Conservation (phyloP, 495 filamentous ascomycete species). For the Penicillium odoratum region DNA sequence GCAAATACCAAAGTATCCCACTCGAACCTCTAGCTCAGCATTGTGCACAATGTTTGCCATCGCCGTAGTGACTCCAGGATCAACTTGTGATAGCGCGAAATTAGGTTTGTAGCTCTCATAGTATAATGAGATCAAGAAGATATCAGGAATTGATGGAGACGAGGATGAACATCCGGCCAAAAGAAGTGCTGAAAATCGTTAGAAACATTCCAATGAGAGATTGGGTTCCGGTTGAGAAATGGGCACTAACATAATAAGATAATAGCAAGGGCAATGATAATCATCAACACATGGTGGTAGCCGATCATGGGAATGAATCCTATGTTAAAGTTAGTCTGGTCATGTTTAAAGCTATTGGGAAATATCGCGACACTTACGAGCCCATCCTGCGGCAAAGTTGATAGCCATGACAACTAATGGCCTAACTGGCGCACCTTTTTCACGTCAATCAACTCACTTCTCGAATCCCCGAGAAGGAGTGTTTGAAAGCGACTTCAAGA, state of each 20-base stretch:
- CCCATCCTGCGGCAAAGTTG: slow-evolving; percentile 28
- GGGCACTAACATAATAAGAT: slow-evolving; percentile 86
- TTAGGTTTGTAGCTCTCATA: slow-evolving; percentile 62
- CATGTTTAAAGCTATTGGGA: background rate
- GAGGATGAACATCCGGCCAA: slow-evolving; percentile 70
- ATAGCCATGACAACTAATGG: slow-evolving; percentile 32
- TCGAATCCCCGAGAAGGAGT: slow-evolving; percentile 53
- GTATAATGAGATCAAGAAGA: slow-evolving; percentile 71
- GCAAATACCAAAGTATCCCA: slow-evolving; percentile 73
- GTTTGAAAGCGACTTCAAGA: slow-evolving; percentile 1
- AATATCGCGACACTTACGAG: slow-evolving; percentile 29
- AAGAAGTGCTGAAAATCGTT: slow-evolving; percentile 53
- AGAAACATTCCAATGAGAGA: slow-evolving; percentile 23
- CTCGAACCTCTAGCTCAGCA: slow-evolving; percentile 65
- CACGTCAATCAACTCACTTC: slow-evolving; percentile 40
- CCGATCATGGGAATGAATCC: slow-evolving; percentile 92
- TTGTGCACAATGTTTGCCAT: slow-evolving; percentile 65
- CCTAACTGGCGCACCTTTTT: slow-evolving; percentile 16
- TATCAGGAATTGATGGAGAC: slow-evolving; percentile 65
- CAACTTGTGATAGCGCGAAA: slow-evolving; percentile 72
- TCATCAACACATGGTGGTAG: slow-evolving; percentile 99
- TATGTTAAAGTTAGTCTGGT: slow-evolving; percentile 32
- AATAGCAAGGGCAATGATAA: slow-evolving; percentile 89
- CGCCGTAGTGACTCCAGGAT: slow-evolving; percentile 72
- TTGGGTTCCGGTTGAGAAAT: background rate